Percentiles rank a stretch among this genome's conserved stretches.
phyloP scores from a whole-genome alignment of 2,329 filamentous ascomycete species.

The Cercospora nicotianae region DNA sequence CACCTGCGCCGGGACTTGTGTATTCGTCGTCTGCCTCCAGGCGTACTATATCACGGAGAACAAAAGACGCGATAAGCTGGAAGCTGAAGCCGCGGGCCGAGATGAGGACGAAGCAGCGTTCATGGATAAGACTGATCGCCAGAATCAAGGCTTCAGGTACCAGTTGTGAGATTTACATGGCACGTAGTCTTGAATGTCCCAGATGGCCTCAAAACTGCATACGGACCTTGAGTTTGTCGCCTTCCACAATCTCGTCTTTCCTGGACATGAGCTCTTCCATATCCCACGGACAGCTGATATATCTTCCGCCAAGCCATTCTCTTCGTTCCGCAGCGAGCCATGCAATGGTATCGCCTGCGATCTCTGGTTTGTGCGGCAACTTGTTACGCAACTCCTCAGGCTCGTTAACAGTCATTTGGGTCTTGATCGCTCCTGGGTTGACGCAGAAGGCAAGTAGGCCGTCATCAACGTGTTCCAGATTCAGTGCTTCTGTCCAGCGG shows the following conservation, averaged over 20 bases:
- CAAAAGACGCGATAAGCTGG: slow-evolving; percentile 33
- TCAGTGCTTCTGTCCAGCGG: not conserved
- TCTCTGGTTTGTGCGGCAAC: slow-evolving; percentile 35
- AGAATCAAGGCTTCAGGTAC: slow-evolving; percentile 35
- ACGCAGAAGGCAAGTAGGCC: not conserved
- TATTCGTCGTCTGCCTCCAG: slow-evolving; percentile 49
- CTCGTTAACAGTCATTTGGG: slow-evolving; percentile 45
- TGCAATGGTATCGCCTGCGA: slow-evolving; percentile 38
- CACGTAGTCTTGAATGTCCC: not conserved
- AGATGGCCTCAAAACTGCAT: not conserved
- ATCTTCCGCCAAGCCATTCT: slow-evolving; percentile 38
- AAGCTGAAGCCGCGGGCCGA: slow-evolving; percentile 1
- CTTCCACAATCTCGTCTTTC: slow-evolving; percentile 38
- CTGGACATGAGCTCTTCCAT: slow-evolving; percentile 41
- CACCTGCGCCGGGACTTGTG: slow-evolving; percentile 37
- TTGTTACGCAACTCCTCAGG: slow-evolving; percentile 34
- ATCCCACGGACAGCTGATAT: slow-evolving; percentile 37
- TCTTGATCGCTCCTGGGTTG: slow-evolving; percentile 32
- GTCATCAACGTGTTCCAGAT: not conserved
- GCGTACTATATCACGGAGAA: slow-evolving; percentile 54
- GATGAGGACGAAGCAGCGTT: slow-evolving; percentile 29
- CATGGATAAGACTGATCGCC: slow-evolving; percentile 35
- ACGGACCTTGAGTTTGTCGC: slow-evolving; percentile 39
- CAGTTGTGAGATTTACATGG: slow-evolving; percentile 9
- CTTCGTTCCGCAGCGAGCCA: slow-evolving; percentile 39